Base-by-base conservation (phyloP, 306 rosid genomes). In the Malus orientalis region DNA sequence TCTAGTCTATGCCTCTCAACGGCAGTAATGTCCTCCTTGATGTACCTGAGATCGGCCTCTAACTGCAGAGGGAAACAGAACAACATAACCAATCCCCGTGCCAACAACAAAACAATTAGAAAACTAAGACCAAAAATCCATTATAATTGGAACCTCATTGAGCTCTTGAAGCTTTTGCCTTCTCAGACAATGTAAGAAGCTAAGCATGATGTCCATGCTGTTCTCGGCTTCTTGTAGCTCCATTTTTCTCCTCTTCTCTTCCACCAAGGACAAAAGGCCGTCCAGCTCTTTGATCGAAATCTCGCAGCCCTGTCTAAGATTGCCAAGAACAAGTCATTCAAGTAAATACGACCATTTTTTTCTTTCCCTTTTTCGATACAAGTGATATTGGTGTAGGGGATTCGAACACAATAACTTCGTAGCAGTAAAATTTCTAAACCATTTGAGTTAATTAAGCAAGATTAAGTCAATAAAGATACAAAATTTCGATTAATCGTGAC, bases 1-100 rank as follows among this genome's bases (percentile, higher is more conserved):
- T 90, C 96, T 78, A 86, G 78, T 85, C 93, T 88, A 69, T 81
- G 93, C 76, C 91, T 90, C 90, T 93, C 98, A 25, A 91, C 96
- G n/a, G 88, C 45, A 76, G 73, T 81, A 75, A 93, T 70, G 82
- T 93, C 98, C 73, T 93, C 96, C 82, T 91, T 88, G 33, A 93
- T 90, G 83, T 79, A 88, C 82, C 85, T 89, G 69, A 93, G 97
- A 84, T 93, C 97, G 73, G 90, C 71, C 87, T 93, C 92, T 76
- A 91, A 84, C 98, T 93, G 74, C 36, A 81, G 8, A n/a, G 36
- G 12, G 55, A 54, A 62, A 30, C 23, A 38, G 40, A 7, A 29
- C 12, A 30, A 8, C 16, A 44, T 14, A 15, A 47, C 47, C 33
- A 47, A 61, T 19, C 16, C 23, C 60, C 58, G 25, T 2, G 15